Percentiles rank a stretch among this genome's conserved stretches.
Evolutionary conservation across 2,329 filamentous ascomycete genomes (phyloP).

Genomic region (Talaromyces sp.): DNA sequence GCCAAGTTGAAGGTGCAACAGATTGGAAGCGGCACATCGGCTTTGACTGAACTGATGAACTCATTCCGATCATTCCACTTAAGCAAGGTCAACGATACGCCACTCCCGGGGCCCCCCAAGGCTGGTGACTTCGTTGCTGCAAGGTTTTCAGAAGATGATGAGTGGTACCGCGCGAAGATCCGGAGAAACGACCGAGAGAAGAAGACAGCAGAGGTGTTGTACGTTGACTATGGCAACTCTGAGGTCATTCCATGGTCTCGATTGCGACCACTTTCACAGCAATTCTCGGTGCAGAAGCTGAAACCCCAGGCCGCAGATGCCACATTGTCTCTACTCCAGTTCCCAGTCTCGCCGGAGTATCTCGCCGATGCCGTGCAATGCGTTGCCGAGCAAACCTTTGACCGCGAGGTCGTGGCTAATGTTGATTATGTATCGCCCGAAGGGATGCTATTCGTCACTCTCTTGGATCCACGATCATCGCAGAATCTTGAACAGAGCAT

Average conservation of each 20-base stretch:
- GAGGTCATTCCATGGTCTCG: slow-evolving; percentile 81
- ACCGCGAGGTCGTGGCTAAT: slow-evolving; percentile 76
- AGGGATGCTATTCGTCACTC: slow-evolving; percentile 75
- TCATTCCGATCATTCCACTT: slow-evolving; percentile 89
- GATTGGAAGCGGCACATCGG: slow-evolving; percentile 77
- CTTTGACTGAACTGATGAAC: slow-evolving; percentile 81
- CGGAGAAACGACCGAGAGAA: slow-evolving; percentile 87
- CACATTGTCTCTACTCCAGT: slow-evolving; percentile 79
- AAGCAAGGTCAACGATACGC: slow-evolving; percentile 70
- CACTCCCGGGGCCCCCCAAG: slow-evolving; percentile 73
- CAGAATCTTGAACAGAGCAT: slow-evolving; percentile 68
- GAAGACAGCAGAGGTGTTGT: slow-evolving; percentile 84
- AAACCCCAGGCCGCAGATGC: slow-evolving; percentile 85
- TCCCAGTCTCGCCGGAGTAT: slow-evolving; percentile 78
- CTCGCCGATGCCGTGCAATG: slow-evolving; percentile 72
- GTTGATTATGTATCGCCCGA: slow-evolving; percentile 83
- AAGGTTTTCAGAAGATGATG: slow-evolving; percentile 79
- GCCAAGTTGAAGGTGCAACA: slow-evolving; percentile 87
- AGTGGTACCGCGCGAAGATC: slow-evolving; percentile 92
- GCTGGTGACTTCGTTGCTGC: slow-evolving; percentile 87
- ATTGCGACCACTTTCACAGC: slow-evolving; percentile 74
- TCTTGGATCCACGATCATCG: slow-evolving; percentile 69
- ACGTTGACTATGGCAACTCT: slow-evolving; percentile 94
- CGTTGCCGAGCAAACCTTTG: slow-evolving; percentile 68
- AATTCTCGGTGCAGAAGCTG: slow-evolving; percentile 76